Conservation (phyloP, 768 basidiomycete species). For the Mycena polygramma region DNA sequence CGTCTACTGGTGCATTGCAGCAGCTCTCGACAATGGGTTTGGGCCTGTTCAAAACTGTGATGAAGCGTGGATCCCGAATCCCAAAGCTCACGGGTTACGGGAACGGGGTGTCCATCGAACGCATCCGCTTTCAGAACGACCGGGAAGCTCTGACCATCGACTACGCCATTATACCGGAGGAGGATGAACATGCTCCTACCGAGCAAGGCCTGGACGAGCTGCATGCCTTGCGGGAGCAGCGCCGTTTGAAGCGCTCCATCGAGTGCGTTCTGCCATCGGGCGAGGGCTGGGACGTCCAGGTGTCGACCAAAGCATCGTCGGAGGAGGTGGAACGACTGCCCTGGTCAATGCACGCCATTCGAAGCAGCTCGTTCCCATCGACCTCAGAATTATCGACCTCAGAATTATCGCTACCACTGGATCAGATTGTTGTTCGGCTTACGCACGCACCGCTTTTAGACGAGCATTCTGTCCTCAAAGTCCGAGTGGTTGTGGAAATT, state of each 20-base stretch:
- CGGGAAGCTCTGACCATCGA: conserved; percentile 87
- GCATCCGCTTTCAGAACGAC: conserved; percentile 83
- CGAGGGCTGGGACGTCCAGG: conserved; percentile 90
- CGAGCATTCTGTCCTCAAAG: conserved; percentile 85
- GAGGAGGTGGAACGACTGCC: conserved; percentile 79
- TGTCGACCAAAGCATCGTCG: conserved; percentile 80
- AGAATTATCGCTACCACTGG: conserved; percentile 47
- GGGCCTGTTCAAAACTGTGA: conserved; percentile 85
- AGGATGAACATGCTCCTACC: conserved; percentile 61
- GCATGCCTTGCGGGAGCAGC: conserved; percentile 72
- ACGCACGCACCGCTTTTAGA: conserved; percentile 80
- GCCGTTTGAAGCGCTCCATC: conserved; percentile 79
- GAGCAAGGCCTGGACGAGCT: conserved; percentile 73
- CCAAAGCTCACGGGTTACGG: conserved; percentile 85
- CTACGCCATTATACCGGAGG: conserved; percentile 86
- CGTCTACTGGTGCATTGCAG: conserved; percentile 73
- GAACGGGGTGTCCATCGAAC: conserved; percentile 84
- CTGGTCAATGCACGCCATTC: conserved; percentile 76
- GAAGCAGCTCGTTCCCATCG: conserved; percentile 54
- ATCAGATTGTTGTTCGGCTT: conserved; percentile 74
- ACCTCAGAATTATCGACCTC: conserved; percentile 49
- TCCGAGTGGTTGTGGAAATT: conserved; percentile 83
- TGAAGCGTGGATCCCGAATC: conserved; percentile 79
- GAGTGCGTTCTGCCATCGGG: conserved; percentile 84
- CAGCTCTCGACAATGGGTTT: conserved; percentile 90